Evolutionary conservation across 2,329 filamentous ascomycete genomes (phyloP).

Genomic region (Xylariaceae sp.): DNA sequence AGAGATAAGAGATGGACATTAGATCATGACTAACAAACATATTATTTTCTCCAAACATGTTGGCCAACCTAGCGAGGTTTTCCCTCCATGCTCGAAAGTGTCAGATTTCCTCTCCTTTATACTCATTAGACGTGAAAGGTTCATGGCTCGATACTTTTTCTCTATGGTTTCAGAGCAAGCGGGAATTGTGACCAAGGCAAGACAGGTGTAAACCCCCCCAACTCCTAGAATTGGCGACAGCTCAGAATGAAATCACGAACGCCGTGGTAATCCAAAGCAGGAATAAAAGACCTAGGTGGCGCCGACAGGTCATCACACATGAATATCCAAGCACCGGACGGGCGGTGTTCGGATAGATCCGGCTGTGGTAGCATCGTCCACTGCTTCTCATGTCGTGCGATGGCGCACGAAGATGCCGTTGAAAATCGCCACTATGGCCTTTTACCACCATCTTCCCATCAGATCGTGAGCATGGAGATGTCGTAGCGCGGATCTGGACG

Average conservation of each 20-base stretch:
- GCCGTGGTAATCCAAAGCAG: slow-evolving; percentile 14
- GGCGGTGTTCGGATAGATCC: slow-evolving; percentile 22
- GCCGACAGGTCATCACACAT: slow-evolving; percentile 8
- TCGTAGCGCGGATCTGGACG: slow-evolving; percentile 55
- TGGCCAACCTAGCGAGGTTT: too few species aligned
- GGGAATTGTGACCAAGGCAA: too few species aligned
- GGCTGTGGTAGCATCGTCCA: slow-evolving; percentile 22
- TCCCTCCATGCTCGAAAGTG: too few species aligned
- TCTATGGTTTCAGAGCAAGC: not conserved
- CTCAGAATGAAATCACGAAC: slow-evolving; percentile 12
- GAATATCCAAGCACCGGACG: slow-evolving; percentile 6
- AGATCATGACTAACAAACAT: too few species aligned
- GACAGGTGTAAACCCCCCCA: not conserved
- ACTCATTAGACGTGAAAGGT: not conserved
- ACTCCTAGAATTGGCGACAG: slow-evolving; percentile 8
- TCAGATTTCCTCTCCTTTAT: not conserved
- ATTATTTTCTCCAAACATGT: too few species aligned
- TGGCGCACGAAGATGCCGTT: slow-evolving; percentile 24
- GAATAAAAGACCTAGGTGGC: slow-evolving; percentile 5
- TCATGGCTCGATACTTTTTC: not conserved
- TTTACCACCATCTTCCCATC: not conserved
- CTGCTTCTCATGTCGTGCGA: slow-evolving; percentile 25
- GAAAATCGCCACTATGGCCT: not conserved
- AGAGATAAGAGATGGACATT: too few species aligned
- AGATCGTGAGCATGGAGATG: slow-evolving; percentile 42